Percentiles rank a stretch among this genome's conserved stretches.
Conservation (phyloP, 78 protist genomes). For the Dictyostelium firmibasis region DNA sequence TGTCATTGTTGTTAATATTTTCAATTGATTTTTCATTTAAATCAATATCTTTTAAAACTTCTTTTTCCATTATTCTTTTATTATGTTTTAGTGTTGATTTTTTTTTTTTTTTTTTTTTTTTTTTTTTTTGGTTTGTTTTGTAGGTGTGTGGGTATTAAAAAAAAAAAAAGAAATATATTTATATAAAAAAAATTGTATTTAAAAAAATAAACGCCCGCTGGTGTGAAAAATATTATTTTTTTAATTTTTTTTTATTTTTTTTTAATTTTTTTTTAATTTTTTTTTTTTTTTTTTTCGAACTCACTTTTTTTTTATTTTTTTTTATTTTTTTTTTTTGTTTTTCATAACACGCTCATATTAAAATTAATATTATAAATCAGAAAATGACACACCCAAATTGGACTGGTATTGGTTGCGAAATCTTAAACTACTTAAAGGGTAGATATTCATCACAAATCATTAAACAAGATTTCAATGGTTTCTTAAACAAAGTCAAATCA, state of each 20-base stretch:
- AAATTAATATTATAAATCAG: neutral
- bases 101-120: neutral
- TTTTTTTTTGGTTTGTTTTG: neutral
- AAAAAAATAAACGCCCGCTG: neutral
- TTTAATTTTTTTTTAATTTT: too few species aligned
- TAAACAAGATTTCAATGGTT: conserved; percentile 27
- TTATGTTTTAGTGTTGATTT: neutral
- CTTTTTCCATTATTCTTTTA: neutral
- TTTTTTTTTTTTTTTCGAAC: neutral
- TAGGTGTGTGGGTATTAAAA: too few species aligned
- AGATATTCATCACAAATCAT: conserved; percentile 39
- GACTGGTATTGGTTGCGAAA: conserved; percentile 23
- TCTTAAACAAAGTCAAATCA: conserved; percentile 19
- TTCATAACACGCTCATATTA: neutral
- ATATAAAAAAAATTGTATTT: neutral
- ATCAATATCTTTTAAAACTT: neutral
- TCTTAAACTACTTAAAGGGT: conserved; percentile 14
- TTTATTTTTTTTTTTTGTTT: too few species aligned
- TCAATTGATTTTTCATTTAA: neutral
- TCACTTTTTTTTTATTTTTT: neutral
- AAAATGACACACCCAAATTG: conserved; percentile 37
- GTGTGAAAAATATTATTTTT: neutral
- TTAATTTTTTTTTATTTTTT: too few species aligned
- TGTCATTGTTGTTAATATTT: neutral
- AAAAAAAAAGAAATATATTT: neutral